Evolutionary conservation across 495 filamentous ascomycete species (phyloP), one percentile per base, ranked within the genome.

Genomic region (Aspergillus haitiensis): DNA sequence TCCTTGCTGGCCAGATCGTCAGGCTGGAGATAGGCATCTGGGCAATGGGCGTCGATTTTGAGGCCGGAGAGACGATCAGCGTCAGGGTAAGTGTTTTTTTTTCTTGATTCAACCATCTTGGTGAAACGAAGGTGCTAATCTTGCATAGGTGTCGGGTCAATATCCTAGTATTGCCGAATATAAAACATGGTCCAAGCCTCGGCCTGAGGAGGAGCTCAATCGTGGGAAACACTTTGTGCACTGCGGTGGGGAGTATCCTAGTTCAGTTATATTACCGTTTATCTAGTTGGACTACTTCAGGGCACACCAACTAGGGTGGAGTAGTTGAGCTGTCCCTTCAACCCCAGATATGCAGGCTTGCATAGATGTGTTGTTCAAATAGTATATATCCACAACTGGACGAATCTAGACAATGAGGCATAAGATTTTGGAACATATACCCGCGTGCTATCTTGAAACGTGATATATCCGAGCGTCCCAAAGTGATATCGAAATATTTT

Each of bases 241-340:
- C 33, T 68, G 59, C 56, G 68, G 74, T 31, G 63, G 62, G 8
- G 67, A 73, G n/a, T 70, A 67, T 56, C 68, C 72, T 0, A 73
- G 71, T 53, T 64, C 50, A 3, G 39, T 77, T 2, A 74, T 74
- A 48, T 48, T 77, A 13, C 74, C 72, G n/a, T 74, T 73, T 63
- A 66, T 71, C 44, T 66, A 64, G 18, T 40, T 18, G 16, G 15
- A 16, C 6, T 40, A 3, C 3, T 27, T 27, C 21, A 27, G 21
- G 21, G 21, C 21, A 27, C 21, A 27, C 21, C 21, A 27, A 27
- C 21, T 27, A 1, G 21, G 1, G 1, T 27, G 21, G 1, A 27
- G 21, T 1, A 3, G 21, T 27, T 27, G 1, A 27, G 3, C 21
- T 27, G 21, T 27, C 3, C 21, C 3, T 27, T 27, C 21, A 27